Base-by-base conservation (phyloP, 2,329 filamentous ascomycete genomes). In the Clonostachys rhizophaga region DNA sequence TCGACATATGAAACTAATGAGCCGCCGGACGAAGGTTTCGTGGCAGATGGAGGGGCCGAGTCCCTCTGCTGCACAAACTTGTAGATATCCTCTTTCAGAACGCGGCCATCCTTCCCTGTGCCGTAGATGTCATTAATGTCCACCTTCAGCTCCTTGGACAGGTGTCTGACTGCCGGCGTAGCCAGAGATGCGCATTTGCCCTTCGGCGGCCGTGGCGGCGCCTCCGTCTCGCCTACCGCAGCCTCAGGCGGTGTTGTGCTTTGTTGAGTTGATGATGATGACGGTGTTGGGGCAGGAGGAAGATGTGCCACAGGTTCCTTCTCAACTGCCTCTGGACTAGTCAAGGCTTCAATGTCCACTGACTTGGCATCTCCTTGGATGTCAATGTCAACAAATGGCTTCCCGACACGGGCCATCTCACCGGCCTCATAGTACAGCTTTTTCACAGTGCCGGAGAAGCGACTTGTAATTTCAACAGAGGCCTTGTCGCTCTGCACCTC, bases 401-500 rank as follows among this genome's bases (percentile, higher is more conserved):
- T 91, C 55, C 94, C 94, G 24, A 96, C 95, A 61, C 89, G 90
- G 45, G 92, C 92, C 80, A 96, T 96, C 56, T 97, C 94, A 54
- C 96, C 94, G 34, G 91, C 86, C 53, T 96, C 91, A 66, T 96
- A 97, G 69, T 97, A 83, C 41, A 99, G 76, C 71, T 91, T 97
- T 74, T 96, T 96, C 56, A 99, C 92, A 1, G 96, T 87, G 18
- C 94, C 94, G 49, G 91, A 84, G 67, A 96, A 99, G 46, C 94
- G 86, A 59, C 91, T 96, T 37, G 94, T 97, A 57, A 99, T 99
- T 77, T 97, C 80, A 18, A 85, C 81, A 2, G 83, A 82, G 44
- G 94, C 94, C 69, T 99, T 99, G 72, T 99, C 94, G 59, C 91
- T 96, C 66, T 97, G 94, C 41, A 99, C 95, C 71, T 99, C 94